Conservation (phyloP, 805 yeast species). For the Cyberlindnera maritima region DNA sequence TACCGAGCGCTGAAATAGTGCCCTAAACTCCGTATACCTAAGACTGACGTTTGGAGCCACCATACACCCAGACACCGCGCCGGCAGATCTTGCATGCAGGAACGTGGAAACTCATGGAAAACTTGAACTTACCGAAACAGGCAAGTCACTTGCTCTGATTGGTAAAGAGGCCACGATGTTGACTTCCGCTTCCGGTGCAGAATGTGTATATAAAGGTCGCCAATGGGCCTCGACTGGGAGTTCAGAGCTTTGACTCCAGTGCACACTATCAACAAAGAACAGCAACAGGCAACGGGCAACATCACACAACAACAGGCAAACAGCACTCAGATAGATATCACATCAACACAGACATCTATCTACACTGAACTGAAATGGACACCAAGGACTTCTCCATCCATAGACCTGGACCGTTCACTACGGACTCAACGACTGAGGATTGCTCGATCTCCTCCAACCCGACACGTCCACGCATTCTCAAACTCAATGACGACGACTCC, state of each 20-base stretch:
- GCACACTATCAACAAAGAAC: too few relatives aligned
- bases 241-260: too few relatives aligned
- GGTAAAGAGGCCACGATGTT: too few relatives aligned
- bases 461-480: conserved; percentile 2
- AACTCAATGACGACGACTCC: conserved; percentile 45
- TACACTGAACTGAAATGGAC: not conserved
- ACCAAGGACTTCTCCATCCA: conserved; percentile 1
- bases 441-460: not conserved
- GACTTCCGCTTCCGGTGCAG: not conserved
- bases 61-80: conserved; percentile 2
- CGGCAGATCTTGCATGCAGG: not conserved
- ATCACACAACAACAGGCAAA: too few relatives aligned
- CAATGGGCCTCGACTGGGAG: too few relatives aligned
- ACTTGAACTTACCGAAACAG: not conserved
- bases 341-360: too few relatives aligned
- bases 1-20: too few relatives aligned
- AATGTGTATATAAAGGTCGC: not conserved
- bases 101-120: not conserved
- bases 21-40: too few relatives aligned
- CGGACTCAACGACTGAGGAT: not conserved
- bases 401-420: conserved; percentile 1
- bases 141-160: not conserved
- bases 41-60: conserved; percentile 5
- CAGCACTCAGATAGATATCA: too few relatives aligned
- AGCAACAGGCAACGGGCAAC: too few relatives aligned